phyloP scores from a whole-genome alignment of 1,284 basidiomycete species.

The Tetrapyrgos nigripes region DNA sequence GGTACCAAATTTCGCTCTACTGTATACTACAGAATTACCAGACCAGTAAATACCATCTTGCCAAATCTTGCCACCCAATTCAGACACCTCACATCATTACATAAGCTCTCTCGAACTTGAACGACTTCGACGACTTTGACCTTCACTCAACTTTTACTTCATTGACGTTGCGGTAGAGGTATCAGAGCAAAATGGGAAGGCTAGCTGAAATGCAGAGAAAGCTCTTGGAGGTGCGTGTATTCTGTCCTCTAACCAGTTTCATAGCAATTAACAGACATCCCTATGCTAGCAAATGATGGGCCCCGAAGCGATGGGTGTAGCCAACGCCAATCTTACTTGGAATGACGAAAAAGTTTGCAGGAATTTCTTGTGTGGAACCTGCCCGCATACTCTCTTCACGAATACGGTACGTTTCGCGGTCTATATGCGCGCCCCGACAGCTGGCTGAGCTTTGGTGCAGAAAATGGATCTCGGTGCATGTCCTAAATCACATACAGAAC shows the following conservation, averaged over 20 bases:
- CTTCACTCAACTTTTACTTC: too few species aligned
- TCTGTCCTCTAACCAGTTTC: not conserved
- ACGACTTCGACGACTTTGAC: not conserved
- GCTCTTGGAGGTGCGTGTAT: conserved; percentile 83
- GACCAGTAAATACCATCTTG: too few species aligned
- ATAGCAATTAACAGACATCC: not conserved
- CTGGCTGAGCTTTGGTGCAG: conserved; percentile 48
- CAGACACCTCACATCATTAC: too few species aligned
- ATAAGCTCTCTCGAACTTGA: not conserved
- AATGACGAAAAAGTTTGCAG: conserved; percentile 99
- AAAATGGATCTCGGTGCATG: conserved; percentile 99
- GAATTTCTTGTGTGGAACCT: conserved; percentile 98
- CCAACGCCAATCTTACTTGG: conserved; percentile 93
- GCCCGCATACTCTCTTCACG: conserved; percentile 96
- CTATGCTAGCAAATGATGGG: conserved; percentile 97
- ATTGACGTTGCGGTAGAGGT: not conserved
- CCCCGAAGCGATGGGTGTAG: conserved; percentile 97
- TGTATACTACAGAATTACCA: too few species aligned
- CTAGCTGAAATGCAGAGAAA: conserved; percentile 93
- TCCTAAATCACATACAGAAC: conserved; percentile 95
- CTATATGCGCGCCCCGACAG: not conserved
- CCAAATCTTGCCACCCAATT: too few species aligned
- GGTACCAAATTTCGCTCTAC: not conserved
- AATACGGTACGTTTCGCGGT: conserved; percentile 82
- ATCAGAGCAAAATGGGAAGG: conserved; percentile 68